These are phyloP conservation scores for Nicotiana rustica DNA, from an alignment of 305 asterid species.

Conservation along the genomic window DNA sequence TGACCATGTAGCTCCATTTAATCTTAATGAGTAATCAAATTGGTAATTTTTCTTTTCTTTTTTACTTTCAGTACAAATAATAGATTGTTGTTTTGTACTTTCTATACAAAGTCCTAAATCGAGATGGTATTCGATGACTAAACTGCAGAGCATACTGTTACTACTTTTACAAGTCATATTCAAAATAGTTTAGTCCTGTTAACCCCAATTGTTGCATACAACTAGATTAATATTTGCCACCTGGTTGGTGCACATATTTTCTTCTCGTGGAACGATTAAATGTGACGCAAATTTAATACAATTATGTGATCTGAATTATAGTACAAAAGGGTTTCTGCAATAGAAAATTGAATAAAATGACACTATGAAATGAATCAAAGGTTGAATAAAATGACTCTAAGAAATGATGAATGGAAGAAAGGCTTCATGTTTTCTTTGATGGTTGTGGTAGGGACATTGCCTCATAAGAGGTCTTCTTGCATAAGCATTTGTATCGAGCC, in stretches of 20 bases:
- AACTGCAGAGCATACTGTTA: neutral
- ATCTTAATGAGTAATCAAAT: neutral
- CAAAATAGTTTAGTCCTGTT: neutral
- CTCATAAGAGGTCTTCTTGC: neutral
- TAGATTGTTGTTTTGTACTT: neutral
- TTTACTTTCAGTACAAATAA: neutral
- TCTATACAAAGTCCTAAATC: neutral
- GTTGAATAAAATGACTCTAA: neutral
- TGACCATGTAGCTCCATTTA: neutral
- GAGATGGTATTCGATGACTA: neutral
- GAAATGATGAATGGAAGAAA: slow-evolving; percentile 22
- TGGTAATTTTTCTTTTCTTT: neutral
- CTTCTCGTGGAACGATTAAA: neutral
- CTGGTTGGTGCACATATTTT: slow-evolving; percentile 21
- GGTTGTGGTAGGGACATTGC: neutral
- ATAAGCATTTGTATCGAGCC: neutral
- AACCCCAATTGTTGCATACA: neutral
- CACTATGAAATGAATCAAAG: neutral
- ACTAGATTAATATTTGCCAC: neutral
- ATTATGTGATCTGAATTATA: neutral
- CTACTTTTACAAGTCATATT: neutral
- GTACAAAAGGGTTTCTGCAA: neutral
- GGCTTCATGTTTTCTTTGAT: neutral
- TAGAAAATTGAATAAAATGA: neutral
- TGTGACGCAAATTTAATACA: neutral